Percentiles rank a stretch among this genome's conserved stretches.
These are phyloP conservation scores for Davidsoniella eucalypti DNA, from an alignment of 2,329 filamentous ascomycete genomes.

Conservation along the genomic window DNA sequence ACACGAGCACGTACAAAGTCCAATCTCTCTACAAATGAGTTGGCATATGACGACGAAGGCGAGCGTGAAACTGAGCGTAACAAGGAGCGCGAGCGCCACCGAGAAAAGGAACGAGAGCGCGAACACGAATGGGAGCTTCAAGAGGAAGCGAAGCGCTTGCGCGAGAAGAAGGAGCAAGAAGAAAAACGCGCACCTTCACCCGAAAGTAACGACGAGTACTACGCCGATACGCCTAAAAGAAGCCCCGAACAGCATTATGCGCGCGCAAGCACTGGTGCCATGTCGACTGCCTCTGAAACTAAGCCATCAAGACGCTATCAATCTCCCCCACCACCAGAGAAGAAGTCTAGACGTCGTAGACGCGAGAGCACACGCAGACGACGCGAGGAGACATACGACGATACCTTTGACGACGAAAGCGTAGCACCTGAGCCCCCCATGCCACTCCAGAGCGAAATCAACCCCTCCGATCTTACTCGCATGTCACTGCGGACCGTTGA, in stretches of 20 bases:
- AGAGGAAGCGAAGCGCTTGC: conserved; percentile 23
- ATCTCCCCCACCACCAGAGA: conserved; percentile 16
- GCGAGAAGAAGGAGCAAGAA: neutral
- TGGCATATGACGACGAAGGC: conserved; percentile 18
- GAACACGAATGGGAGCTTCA: conserved; percentile 33
- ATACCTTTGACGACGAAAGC: conserved; percentile 39
- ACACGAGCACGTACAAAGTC: too few relatives aligned
- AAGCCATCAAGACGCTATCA: conserved; percentile 13
- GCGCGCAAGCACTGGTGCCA: conserved; percentile 23
- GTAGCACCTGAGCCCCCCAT: conserved; percentile 51
- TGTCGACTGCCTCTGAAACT: conserved; percentile 21
- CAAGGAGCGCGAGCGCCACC: neutral
- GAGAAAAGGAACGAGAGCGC: conserved; percentile 1
- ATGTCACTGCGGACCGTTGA: conserved; percentile 74
- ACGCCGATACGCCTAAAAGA: conserved; percentile 27
- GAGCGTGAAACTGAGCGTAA: neutral
- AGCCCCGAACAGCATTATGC: conserved; percentile 25
- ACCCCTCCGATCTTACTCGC: conserved; percentile 72
- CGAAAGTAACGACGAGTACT: conserved; percentile 11
- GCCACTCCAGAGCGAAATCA: conserved; percentile 75
- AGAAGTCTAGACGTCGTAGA: conserved; percentile 27
- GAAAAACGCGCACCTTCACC: neutral
- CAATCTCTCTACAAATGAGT: conserved; percentile 29
- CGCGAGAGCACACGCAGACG: conserved; percentile 26
- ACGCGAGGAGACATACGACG: conserved; percentile 19